Evolutionary conservation across 2,329 filamentous ascomycete genomes (phyloP).

Genomic region (Eutypella sp.): DNA sequence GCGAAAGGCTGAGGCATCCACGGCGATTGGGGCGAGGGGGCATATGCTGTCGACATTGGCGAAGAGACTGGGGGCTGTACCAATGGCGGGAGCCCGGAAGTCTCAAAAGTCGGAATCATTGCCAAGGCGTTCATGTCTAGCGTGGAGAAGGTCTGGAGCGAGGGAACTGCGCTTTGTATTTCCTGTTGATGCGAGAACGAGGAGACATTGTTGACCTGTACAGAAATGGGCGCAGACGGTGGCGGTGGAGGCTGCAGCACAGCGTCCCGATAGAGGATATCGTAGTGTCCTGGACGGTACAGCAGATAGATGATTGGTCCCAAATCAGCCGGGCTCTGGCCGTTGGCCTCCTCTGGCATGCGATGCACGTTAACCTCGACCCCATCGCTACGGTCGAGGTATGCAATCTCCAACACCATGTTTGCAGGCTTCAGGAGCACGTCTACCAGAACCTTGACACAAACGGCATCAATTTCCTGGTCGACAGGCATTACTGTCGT

Average conservation of each 20-base stretch:
- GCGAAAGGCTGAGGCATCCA: conserved; percentile 33
- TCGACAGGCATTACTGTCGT: conserved; percentile 67
- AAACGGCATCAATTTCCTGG: conserved; percentile 88
- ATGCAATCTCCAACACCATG: conserved; percentile 80
- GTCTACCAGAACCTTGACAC: conserved; percentile 70
- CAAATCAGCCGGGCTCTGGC: conserved; percentile 36
- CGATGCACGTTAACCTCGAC: conserved; percentile 68
- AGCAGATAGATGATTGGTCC: conserved; percentile 52
- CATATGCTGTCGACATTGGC: conserved; percentile 25
- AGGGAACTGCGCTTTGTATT: conserved; percentile 35
- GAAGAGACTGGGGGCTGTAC: conserved; percentile 29
- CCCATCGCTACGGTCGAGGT: conserved; percentile 81
- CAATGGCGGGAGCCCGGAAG: conserved; percentile 28
- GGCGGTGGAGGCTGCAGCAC: conserved; percentile 19
- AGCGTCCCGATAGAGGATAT: conserved; percentile 69
- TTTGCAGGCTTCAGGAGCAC: conserved; percentile 74
- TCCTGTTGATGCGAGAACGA: conserved; percentile 41
- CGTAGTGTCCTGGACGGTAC: conserved; percentile 82
- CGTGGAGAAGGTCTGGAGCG: conserved; percentile 37
- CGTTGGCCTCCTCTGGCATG: conserved; percentile 52
- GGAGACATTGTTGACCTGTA: conserved; percentile 52
- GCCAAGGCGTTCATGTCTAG: conserved; percentile 39
- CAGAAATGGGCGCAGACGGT: conserved; percentile 23
- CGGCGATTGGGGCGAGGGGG: conserved; percentile 30
- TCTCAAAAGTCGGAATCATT: conserved; percentile 42